Percentiles rank a stretch among this genome's conserved stretches.
Conservation (phyloP, 1,139 yeast genomes). For the Yamadazyma aaseri region DNA sequence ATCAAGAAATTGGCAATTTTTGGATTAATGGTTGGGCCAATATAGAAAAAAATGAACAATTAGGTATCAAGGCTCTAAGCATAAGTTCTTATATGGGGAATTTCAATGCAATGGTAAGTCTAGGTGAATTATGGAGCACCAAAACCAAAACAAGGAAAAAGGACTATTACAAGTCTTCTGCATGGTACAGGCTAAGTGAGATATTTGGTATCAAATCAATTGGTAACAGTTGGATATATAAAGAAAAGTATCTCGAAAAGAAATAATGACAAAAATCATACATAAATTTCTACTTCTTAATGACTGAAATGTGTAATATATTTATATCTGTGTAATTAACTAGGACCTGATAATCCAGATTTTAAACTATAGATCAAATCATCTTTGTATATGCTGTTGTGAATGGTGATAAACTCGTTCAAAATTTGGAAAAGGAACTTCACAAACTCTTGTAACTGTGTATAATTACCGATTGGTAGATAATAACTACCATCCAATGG, state of each 20-base stretch:
- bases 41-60: constrained; percentile 49
- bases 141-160: constrained; percentile 56
- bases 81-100: constrained; percentile 71
- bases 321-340: neutral
- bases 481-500: constrained; percentile 29
- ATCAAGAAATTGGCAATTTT: constrained; percentile 61
- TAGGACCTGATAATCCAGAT: constrained; percentile 15
- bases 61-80: constrained; percentile 61
- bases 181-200: constrained; percentile 69
- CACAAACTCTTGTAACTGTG: constrained; percentile 33
- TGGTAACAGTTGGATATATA: constrained; percentile 79
- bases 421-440: constrained; percentile 31
- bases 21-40: constrained; percentile 60
- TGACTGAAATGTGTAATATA: too few relatives aligned
- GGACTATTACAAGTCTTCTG: constrained; percentile 64
- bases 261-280: constrained; percentile 5
- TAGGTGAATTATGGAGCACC: constrained; percentile 69
- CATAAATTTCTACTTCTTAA: too few relatives aligned
- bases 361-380: constrained; percentile 21
- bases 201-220: constrained; percentile 61
- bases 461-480: constrained; percentile 39
- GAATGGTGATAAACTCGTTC: constrained; percentile 32
- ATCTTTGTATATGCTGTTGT: constrained; percentile 15
- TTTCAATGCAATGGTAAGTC: constrained; percentile 65
- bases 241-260: constrained; percentile 56